A percentile compares a stretch with the other conserved stretches of the same genome.
These are phyloP conservation scores for Colletotrichum orbiculare DNA, from an alignment of 2,329 filamentous ascomycete species.

Conservation along the genomic window DNA sequence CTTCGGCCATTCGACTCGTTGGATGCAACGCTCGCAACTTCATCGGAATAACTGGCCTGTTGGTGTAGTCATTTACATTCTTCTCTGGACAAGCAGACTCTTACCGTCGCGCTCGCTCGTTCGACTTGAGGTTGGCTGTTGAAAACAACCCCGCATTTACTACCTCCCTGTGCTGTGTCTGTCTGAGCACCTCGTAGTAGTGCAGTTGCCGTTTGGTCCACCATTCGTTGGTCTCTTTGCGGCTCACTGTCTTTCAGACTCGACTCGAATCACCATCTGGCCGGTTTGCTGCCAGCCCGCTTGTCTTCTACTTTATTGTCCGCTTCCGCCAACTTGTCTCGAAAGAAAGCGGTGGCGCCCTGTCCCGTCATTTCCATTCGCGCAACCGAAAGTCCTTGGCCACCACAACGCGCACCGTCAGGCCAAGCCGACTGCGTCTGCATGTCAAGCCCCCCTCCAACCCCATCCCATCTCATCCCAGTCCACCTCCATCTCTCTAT, in stretches of 20 bases:
- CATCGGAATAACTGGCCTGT: too few species aligned
- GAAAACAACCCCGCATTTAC: conserved; percentile 23
- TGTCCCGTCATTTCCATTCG: conserved; percentile 29
- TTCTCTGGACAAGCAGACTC: too few species aligned
- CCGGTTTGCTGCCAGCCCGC: conserved; percentile 9
- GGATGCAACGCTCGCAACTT: too few species aligned
- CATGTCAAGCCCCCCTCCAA: too few species aligned
- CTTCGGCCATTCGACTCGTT: too few species aligned
- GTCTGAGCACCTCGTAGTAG: neutral
- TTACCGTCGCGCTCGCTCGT: neutral
- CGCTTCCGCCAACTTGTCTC: conserved; percentile 28
- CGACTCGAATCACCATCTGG: neutral
- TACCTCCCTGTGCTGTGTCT: neutral
- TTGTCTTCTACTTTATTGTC: conserved; percentile 5
- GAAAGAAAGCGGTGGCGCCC: conserved; percentile 25
- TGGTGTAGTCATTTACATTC: too few species aligned
- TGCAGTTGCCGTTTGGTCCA: neutral
- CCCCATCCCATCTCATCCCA: too few species aligned
- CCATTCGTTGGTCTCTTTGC: conserved; percentile 1
- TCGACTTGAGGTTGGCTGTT: conserved; percentile 12
- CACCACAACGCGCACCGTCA: conserved; percentile 5
- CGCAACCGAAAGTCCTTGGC: conserved; percentile 18
- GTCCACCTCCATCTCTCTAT: too few species aligned
- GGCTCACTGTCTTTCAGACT: conserved; percentile 5
- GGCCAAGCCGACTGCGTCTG: too few species aligned